Evolutionary conservation across 2,329 filamentous ascomycete genomes (phyloP).

Genomic region (Paecilomyces niveus): DNA sequence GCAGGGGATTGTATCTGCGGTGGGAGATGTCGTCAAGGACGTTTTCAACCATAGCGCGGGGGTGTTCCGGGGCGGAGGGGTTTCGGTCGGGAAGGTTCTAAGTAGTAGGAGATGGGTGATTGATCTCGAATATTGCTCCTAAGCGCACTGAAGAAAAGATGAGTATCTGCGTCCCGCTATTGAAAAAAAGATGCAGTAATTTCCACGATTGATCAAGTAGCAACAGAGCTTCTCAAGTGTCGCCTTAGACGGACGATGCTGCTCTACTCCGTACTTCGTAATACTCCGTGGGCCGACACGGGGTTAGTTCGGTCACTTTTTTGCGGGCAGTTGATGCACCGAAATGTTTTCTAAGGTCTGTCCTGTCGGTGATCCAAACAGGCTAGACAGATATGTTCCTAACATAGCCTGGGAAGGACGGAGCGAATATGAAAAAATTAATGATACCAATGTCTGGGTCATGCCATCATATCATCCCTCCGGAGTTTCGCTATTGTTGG

Average conservation of each 20-base stretch:
- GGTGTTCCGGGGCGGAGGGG: not conserved
- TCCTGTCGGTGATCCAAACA: not conserved
- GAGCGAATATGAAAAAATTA: no score
- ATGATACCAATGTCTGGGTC: no score
- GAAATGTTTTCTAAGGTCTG: not conserved
- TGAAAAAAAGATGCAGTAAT: not conserved
- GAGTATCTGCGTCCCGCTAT: not conserved
- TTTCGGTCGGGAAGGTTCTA: not conserved
- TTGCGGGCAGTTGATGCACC: not conserved
- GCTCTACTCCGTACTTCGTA: not conserved
- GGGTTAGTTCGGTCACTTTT: not conserved
- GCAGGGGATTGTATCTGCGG: slow-evolving; percentile 83
- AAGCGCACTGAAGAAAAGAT: not conserved
- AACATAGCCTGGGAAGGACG: not conserved
- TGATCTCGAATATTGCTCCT: not conserved
- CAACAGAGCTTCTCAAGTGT: not conserved
- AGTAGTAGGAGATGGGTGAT: not conserved
- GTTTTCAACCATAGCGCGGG: slow-evolving; percentile 57
- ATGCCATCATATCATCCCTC: not conserved
- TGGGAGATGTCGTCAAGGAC: slow-evolving; percentile 95
- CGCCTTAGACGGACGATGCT: not conserved
- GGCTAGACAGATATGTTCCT: not conserved
- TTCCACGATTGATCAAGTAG: not conserved
- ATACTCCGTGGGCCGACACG: not conserved
- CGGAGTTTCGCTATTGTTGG: not conserved